phyloP scores from a whole-genome alignment of 1,284 basidiomycete species.

The Malassezia japonica region DNA sequence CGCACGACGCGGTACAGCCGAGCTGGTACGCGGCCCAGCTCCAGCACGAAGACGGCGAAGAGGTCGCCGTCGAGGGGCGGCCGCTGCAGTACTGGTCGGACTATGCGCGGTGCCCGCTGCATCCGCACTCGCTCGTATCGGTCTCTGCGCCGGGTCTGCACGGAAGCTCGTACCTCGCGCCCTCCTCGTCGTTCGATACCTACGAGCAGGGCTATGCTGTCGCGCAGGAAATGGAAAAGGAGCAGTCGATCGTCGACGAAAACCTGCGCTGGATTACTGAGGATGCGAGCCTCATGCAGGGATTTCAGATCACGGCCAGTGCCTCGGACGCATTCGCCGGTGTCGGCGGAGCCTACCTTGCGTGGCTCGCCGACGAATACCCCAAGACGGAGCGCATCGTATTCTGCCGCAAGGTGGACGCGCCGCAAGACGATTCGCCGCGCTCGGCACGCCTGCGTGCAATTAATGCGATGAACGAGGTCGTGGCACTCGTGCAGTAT shows the following conservation, averaged over 20 bases:
- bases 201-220: constrained; percentile 25
- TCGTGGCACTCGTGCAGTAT: constrained; percentile 20
- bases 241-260: constrained; percentile 31
- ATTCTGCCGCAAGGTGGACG: constrained; percentile 9
- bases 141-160: constrained; percentile 17
- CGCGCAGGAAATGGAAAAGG: constrained; percentile 26
- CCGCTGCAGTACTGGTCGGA: constrained; percentile 37
- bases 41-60: neutral
- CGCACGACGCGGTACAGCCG: neutral
- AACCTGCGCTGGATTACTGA: constrained; percentile 40
- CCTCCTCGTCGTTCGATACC: constrained; percentile 18
- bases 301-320: constrained; percentile 29
- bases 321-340: constrained; percentile 37
- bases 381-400: constrained; percentile 29
- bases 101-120: constrained; percentile 28
- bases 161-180: constrained; percentile 8
- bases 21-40: constrained; percentile 1
- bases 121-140: constrained; percentile 30
- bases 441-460: constrained; percentile 10
- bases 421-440: neutral
- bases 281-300: constrained; percentile 37
- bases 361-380: constrained; percentile 33
- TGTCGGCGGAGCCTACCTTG: constrained; percentile 23
- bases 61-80: neutral
- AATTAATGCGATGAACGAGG: constrained; percentile 30